Evolutionary conservation across 805 yeast genomes (phyloP).

Genomic region (Saturnispora gosingensis): DNA sequence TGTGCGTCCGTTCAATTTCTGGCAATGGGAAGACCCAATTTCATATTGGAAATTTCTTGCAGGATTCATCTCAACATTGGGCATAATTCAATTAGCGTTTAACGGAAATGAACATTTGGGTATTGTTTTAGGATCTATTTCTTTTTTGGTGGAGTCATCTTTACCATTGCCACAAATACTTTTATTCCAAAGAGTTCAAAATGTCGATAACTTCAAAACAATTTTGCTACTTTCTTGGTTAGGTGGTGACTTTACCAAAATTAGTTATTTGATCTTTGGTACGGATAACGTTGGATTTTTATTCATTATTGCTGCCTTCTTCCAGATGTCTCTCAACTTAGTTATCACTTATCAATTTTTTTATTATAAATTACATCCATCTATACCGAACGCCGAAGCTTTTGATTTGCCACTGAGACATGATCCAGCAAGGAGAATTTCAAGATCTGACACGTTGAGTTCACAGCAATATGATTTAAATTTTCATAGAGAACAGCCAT

Average conservation of each 20-base stretch:
- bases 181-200: conserved; percentile 53
- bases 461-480: neutral
- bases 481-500: neutral
- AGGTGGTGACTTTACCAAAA: conserved; percentile 77
- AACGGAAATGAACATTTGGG: conserved; percentile 23
- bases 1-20: conserved; percentile 55
- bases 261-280: conserved; percentile 66
- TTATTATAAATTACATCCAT: conserved; percentile 37
- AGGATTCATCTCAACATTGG: conserved; percentile 27
- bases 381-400: neutral
- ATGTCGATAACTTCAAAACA: conserved; percentile 71
- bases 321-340: conserved; percentile 69
- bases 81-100: conserved; percentile 18
- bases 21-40: conserved; percentile 61
- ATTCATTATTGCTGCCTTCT: conserved; percentile 61
- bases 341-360: conserved; percentile 66
- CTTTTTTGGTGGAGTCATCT: conserved; percentile 58
- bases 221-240: conserved; percentile 76
- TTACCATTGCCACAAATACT: conserved; percentile 73
- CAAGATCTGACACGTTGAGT: neutral
- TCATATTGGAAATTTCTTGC: conserved; percentile 37
- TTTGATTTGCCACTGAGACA: conserved; percentile 6
- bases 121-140: conserved; percentile 25
- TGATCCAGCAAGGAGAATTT: neutral
- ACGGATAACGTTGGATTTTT: conserved; percentile 57